A percentile compares a stretch with the other conserved stretches of the same genome.
Evolutionary conservation across 768 basidiomycete genomes (phyloP).

Genomic region (Naematelia aurantialba): DNA sequence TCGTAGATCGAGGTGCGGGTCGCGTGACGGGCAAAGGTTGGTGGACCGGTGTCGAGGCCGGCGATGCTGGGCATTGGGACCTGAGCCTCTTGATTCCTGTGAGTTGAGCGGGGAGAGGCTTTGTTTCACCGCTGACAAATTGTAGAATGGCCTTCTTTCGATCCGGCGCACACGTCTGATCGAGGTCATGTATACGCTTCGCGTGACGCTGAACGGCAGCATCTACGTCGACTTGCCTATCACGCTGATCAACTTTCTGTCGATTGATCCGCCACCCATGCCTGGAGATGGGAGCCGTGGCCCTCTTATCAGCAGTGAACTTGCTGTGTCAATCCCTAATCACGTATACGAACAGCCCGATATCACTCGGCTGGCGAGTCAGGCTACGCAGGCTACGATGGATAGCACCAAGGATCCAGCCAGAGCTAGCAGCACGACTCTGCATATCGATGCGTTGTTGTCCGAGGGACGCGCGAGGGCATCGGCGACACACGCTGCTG

Average conservation of each 20-base stretch:
- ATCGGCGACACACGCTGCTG: slow-evolving; percentile 16
- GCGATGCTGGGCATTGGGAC: slow-evolving; percentile 62
- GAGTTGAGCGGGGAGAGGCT: slow-evolving; percentile 42
- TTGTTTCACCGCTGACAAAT: slow-evolving; percentile 8
- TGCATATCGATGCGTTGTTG: slow-evolving; percentile 37
- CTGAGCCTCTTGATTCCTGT: slow-evolving; percentile 74
- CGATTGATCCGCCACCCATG: slow-evolving; percentile 72
- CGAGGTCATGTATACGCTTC: slow-evolving; percentile 71
- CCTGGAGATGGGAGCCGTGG: slow-evolving; percentile 26
- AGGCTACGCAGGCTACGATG: not conserved
- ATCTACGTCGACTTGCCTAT: slow-evolving; percentile 70
- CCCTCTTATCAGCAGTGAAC: not conserved
- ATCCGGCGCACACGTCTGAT: slow-evolving; percentile 66
- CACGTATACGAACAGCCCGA: not conserved
- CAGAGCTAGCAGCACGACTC: slow-evolving; percentile 34
- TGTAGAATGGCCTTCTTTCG: slow-evolving; percentile 50
- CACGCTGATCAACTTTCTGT: slow-evolving; percentile 75
- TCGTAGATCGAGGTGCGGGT: slow-evolving; percentile 59
- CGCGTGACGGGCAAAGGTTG: slow-evolving; percentile 69
- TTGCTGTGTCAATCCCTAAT: not conserved
- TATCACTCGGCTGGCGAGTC: not conserved
- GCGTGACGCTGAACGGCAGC: slow-evolving; percentile 63
- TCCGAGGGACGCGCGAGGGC: slow-evolving; percentile 31
- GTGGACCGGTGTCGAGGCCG: slow-evolving; percentile 76
- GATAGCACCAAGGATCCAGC: slow-evolving; percentile 18